Evolutionary conservation across 2,329 filamentous ascomycete species (phyloP), one percentile per base, ranked within the genome.

Genomic region (Paracorniculantispora psalliotae): DNA sequence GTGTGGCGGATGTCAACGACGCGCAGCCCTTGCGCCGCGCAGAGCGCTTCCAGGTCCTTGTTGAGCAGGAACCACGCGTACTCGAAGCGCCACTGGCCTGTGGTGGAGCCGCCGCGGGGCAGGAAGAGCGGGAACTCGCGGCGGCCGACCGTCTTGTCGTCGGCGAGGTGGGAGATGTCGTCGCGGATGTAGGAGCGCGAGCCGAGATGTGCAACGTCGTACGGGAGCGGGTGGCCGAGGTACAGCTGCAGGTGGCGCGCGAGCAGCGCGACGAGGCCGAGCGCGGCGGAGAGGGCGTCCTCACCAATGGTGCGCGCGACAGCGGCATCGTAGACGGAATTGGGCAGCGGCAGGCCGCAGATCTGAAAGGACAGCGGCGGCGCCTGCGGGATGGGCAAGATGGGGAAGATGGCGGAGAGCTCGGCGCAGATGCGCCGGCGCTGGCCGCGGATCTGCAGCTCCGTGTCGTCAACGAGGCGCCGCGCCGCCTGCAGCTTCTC

Each of bases 11-110:
- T 91, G 68, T 99, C 94, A 63, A 97, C 82, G 1, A 96, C 87
- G 49, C 88, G 86, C 13, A 97, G 77, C 0, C 88, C 88, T 64
- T 92, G 86, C 1, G 80, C 78, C 3, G 78, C 75, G 61, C 84
- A 87, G 3, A 88, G 76, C 0, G 79, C 74, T 66, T 97, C 92
- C 59, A 99, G 92, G 68, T 97, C 80, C 74, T 97, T 97, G 76
- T 97, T 97, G 15, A 99, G 81, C n/a, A 97, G 77, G 67, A 97
- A 99, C 69, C 96, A 94, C 12, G 81, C 94, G 71, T 97, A 99
- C 67, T 97, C 93, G 72, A 97, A 97, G 2, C 93, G 87, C 76
- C 93, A 97, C 48, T 92, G 85, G 0, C 91, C 85, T 2, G 84
- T 82, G 0, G 68, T 81, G n/a, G 76, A 89, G 73, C 82, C 82